phyloP scores from a whole-genome alignment of 495 filamentous ascomycete genomes.

The Chaetomium tenue region DNA sequence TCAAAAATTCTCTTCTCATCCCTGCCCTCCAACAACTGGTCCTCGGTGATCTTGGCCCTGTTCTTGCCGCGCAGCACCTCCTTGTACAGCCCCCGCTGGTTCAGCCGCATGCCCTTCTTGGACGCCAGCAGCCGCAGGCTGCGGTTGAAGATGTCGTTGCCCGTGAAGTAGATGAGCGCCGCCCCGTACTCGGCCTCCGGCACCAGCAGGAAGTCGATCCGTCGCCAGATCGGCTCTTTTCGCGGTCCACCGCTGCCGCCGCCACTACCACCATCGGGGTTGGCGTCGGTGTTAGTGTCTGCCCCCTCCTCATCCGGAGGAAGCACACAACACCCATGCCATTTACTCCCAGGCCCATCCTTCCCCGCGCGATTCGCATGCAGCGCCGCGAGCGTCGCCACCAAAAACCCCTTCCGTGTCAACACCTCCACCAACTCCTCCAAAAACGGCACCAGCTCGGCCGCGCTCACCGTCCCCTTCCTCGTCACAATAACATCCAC shows the following conservation, averaged over 20 bases:
- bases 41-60: constrained; percentile 65
- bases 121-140: constrained; percentile 79
- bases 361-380: constrained; percentile 31
- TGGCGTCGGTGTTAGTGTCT: not conserved
- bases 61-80: constrained; percentile 65
- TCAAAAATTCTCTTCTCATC: constrained; percentile 85
- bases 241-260: constrained; percentile 19
- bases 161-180: constrained; percentile 91
- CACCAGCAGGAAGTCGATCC: constrained; percentile 86
- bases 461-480: constrained; percentile 51
- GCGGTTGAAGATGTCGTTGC: constrained; percentile 95
- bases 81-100: constrained; percentile 78
- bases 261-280: no score
- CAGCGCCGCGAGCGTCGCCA: constrained; percentile 46
- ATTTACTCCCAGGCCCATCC: constrained; percentile 60
- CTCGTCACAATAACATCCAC: constrained; percentile 87
- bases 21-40: constrained; percentile 68
- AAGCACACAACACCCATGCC: constrained; percentile 81
- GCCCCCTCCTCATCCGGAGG: constrained; percentile 35
- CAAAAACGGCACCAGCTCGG: constrained; percentile 66
- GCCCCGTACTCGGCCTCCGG: constrained; percentile 80
- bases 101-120: constrained; percentile 81
- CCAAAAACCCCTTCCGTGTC: constrained; percentile 57
- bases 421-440: constrained; percentile 63
- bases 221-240: constrained; percentile 58